Evolutionary conservation across 1,284 basidiomycete genomes (phyloP).

Genomic region (Mycena citricolor): DNA sequence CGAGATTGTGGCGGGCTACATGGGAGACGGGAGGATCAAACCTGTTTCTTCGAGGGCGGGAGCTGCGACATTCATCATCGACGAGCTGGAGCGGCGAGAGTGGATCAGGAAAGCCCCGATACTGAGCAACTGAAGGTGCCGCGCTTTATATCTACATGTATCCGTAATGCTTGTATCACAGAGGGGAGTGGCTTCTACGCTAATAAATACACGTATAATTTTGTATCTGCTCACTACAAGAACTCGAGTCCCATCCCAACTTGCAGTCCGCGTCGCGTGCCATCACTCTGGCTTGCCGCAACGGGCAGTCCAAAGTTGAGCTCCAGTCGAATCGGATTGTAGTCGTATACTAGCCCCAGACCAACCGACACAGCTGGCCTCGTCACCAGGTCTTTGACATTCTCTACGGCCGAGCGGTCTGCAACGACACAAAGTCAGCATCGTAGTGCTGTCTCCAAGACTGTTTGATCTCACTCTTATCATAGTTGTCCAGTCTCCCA

Average conservation of each 20-base stretch:
- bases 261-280: constrained; percentile 79
- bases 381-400: constrained; percentile 31
- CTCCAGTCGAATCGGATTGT: constrained; percentile 85
- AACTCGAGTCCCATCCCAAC: constrained; percentile 93
- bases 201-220: background rate
- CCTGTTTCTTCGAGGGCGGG: constrained; percentile 40
- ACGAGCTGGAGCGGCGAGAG: constrained; percentile 42
- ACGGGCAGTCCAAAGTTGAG: constrained; percentile 92
- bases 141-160: background rate
- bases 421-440: constrained; percentile 5
- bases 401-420: constrained; percentile 44
- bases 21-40: constrained; percentile 47
- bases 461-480: constrained; percentile 47
- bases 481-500: constrained; percentile 74
- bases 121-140: constrained; percentile 7
- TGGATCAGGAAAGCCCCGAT: constrained; percentile 31
- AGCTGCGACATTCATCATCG: constrained; percentile 45
- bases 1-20: constrained; percentile 45
- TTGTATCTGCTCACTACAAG: constrained; percentile 37
- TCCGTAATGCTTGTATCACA: background rate
- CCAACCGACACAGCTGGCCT: constrained; percentile 79
- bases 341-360: constrained; percentile 87
- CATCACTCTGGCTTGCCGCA: constrained; percentile 76
- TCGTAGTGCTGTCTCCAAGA: background rate
- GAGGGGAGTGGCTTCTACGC: background rate